Evolutionary conservation across 2,329 filamentous ascomycete species (phyloP), one percentile per base, ranked within the genome.

Genomic region (Parafenestella ontariensis): DNA sequence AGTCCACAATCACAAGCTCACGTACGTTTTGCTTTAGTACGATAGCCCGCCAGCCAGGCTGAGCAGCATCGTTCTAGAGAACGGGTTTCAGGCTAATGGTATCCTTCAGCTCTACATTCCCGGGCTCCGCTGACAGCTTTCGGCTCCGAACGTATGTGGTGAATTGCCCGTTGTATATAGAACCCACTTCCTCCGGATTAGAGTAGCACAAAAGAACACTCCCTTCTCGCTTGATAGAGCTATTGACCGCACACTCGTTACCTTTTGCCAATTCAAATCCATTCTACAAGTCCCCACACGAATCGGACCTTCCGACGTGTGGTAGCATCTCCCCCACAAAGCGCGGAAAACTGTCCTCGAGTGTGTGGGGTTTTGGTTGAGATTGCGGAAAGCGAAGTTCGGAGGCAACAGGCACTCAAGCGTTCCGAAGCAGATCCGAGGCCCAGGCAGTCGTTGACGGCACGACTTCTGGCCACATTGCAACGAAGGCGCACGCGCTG

Each of bases 401-500:
- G n/a, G n/a, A n/a, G n/a, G n/a, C n/a, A 26, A 26, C 5, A 26
- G 24, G 24, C 24, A 26, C 24, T 26, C n/a, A n/a, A n/a, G n/a
- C n/a, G n/a, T n/a, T n/a, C n/a, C n/a, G n/a, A n/a, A n/a, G n/a
- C n/a, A n/a, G n/a, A 31, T 39, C 37, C 23, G 37, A 40, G 31
- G 28, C 17, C 26, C 20, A 45, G 50, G 49, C 53, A 65, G 42
- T 58, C 55, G 45, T 62, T 65, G 63, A 71, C 62, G 64, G 64
- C 66, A 68, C 48, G 58, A 68, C 58, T 64, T 61, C 49, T 57
- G 49, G 52, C 57, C 64, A 61, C 54, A 40, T 46, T 45, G 46
- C 43, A 23, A 21, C 4, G 5, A 4, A 24, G 20, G 37, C 11
- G 37, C 37, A 40, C 37, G 15, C 5, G 37, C 7, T 43, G 26